A percentile compares a stretch with the other conserved stretches of the same genome.
Conservation (phyloP, 768 basidiomycete genomes). For the Lentinula raphanica region DNA sequence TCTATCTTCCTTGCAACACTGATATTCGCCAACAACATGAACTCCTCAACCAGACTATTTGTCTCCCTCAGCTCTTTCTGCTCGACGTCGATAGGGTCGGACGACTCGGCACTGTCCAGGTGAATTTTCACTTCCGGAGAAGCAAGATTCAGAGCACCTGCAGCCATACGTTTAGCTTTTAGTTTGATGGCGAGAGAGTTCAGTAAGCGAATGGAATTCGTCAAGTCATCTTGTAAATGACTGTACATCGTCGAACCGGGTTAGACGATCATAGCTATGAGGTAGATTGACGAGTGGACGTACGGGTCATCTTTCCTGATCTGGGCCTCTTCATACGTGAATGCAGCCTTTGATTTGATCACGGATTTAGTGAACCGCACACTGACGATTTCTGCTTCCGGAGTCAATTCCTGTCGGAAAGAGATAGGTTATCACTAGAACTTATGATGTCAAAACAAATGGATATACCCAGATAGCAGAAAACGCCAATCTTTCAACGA, state of each 20-base stretch:
- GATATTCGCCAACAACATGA: slow-evolving; percentile 97
- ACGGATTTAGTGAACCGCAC: slow-evolving; percentile 94
- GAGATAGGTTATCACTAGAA: slow-evolving; percentile 9
- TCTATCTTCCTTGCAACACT: slow-evolving; percentile 90
- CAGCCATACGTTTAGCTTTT: slow-evolving; percentile 81
- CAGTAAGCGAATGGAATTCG: slow-evolving; percentile 80
- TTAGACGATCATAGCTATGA: not conserved
- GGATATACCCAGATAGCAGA: slow-evolving; percentile 87
- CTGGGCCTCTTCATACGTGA: slow-evolving; percentile 97
- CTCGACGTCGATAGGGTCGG: slow-evolving; percentile 95
- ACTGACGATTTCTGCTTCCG: slow-evolving; percentile 84
- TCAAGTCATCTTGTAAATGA: slow-evolving; percentile 73
- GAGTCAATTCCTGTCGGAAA: slow-evolving; percentile 72
- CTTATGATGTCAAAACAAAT: not conserved
- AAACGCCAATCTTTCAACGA: slow-evolving; percentile 93
- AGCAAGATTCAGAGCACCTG: slow-evolving; percentile 95
- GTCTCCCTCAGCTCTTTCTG: slow-evolving; percentile 91
- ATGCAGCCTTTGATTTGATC: slow-evolving; percentile 92
- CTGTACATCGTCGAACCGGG: slow-evolving; percentile 30
- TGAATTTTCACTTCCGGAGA: slow-evolving; percentile 99
- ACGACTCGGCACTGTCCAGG: slow-evolving; percentile 86
- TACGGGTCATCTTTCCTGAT: slow-evolving; percentile 88
- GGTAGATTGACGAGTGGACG: slow-evolving; percentile 22
- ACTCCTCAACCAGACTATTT: slow-evolving; percentile 95
- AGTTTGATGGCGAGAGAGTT: slow-evolving; percentile 84